A percentile compares a stretch with the other conserved stretches of the same genome.
These are phyloP conservation scores for Arabis alpina DNA, from an alignment of 345 rosid species.

Conservation along the genomic window DNA sequence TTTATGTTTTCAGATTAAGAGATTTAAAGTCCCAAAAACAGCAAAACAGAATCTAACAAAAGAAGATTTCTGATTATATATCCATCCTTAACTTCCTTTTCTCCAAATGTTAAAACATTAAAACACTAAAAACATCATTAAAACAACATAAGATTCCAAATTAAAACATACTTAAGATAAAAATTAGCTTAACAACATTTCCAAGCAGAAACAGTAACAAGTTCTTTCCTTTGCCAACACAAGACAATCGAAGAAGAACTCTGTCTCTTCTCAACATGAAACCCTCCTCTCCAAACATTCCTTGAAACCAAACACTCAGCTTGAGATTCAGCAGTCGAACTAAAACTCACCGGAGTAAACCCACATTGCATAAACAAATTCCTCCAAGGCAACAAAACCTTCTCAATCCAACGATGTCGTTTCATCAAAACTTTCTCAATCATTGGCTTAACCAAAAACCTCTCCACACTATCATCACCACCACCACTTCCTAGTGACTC, in stretches of 20 bases:
- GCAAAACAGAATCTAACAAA: constrained; percentile 31
- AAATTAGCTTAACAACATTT: constrained; percentile 53
- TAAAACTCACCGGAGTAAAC: constrained; percentile 65
- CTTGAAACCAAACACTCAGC: constrained; percentile 84
- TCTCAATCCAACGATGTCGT: too few species aligned
- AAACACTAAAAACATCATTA: constrained; percentile 20
- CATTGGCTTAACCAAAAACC: constrained; percentile 49
- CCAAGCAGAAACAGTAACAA: constrained; percentile 90
- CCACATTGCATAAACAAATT: constrained; percentile 71
- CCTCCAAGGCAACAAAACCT: constrained; percentile 55
- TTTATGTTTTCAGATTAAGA: constrained; percentile 7
- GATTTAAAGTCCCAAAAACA: neutral
- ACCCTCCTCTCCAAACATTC: constrained; percentile 65
- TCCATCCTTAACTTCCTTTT: constrained; percentile 23
- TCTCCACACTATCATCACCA: constrained; percentile 53
- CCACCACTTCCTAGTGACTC: too few species aligned
- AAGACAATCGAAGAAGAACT: constrained; percentile 59
- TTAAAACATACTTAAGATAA: neutral
- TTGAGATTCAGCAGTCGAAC: constrained; percentile 82
- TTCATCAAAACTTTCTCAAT: too few species aligned
- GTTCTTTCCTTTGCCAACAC: constrained; percentile 89
- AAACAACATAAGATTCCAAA: constrained; percentile 26
- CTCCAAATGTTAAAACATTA: constrained; percentile 37
- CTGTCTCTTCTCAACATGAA: constrained; percentile 82
- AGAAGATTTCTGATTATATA: constrained; percentile 37